Conservation (phyloP, 306 rosid genomes). For the Malus orientalis region DNA sequence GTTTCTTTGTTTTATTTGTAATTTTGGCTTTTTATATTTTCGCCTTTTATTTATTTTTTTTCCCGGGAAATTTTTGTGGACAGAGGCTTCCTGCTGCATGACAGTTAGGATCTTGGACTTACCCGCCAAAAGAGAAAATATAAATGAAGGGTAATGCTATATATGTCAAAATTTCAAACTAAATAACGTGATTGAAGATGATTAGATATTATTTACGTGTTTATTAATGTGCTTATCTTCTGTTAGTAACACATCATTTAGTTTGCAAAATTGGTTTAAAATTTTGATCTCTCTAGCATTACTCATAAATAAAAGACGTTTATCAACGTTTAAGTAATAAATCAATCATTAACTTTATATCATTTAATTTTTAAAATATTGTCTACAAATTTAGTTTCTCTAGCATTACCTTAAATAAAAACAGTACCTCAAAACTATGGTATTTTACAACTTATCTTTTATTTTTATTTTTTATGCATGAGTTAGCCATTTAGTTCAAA, state of each 20-base stretch:
- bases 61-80: constrained; percentile 27
- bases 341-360: no score
- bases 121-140: background rate
- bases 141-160: no score
- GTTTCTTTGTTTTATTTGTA: background rate
- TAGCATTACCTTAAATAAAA: background rate
- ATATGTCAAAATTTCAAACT: rapidly evolving
- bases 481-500: no score
- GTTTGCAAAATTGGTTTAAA: no score
- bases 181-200: no score
- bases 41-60: background rate
- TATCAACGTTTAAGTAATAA: no score
- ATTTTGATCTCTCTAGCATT: no score
- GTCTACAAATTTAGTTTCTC: no score
- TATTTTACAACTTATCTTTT: background rate
- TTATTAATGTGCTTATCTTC: rapidly evolving
- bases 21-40: background rate
- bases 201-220: rapidly evolving
- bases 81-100: background rate
- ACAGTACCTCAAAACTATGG: background rate
- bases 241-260: no score
- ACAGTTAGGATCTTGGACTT: background rate
- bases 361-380: no score
- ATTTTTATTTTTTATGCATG: no score
- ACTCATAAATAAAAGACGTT: no score